These are phyloP conservation scores for Cenococcum geophilum DNA, from an alignment of 495 filamentous ascomycete genomes.

Conservation along the genomic window DNA sequence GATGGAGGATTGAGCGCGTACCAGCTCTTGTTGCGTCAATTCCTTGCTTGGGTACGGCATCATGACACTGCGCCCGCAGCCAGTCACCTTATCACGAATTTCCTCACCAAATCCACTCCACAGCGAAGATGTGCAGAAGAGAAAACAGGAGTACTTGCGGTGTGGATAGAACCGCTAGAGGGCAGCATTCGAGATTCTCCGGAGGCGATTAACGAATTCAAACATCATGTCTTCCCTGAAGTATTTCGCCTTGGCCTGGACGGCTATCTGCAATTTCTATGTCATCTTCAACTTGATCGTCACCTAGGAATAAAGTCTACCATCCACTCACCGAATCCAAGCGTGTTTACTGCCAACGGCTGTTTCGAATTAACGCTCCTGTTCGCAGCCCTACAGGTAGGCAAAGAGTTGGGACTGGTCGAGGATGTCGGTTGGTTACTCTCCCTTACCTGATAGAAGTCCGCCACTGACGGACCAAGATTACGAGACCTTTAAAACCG, in stretches of 20 bases:
- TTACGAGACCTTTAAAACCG: conserved; percentile 4
- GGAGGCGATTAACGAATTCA: conserved; percentile 40
- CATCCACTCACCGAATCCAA: background rate
- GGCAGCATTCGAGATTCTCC: conserved; percentile 7
- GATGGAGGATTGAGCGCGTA: background rate
- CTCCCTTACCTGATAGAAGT: conserved; percentile 7
- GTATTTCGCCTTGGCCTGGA: conserved; percentile 42
- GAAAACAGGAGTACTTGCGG: background rate
- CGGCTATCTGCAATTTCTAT: conserved; percentile 25
- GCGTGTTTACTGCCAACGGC: conserved; percentile 20
- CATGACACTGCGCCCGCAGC: conserved; percentile 58
- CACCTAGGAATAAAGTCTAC: conserved; percentile 9
- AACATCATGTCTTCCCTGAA: conserved; percentile 42
- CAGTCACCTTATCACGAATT: conserved; percentile 56
- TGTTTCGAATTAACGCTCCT: conserved; percentile 44
- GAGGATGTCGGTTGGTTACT: conserved; percentile 60
- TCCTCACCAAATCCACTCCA: conserved; percentile 42
- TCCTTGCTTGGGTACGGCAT: conserved; percentile 57
- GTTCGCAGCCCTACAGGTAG: conserved; percentile 64
- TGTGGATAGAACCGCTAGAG: conserved; percentile 25
- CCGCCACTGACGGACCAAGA: conserved; percentile 31
- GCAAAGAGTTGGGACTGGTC: conserved; percentile 71
- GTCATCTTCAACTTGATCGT: conserved; percentile 19
- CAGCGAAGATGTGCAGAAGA: background rate
- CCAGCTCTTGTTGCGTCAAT: conserved; percentile 29